phyloP scores from a whole-genome alignment of 192 early-diverging fungal species.

The Gigaspora rosea region DNA sequence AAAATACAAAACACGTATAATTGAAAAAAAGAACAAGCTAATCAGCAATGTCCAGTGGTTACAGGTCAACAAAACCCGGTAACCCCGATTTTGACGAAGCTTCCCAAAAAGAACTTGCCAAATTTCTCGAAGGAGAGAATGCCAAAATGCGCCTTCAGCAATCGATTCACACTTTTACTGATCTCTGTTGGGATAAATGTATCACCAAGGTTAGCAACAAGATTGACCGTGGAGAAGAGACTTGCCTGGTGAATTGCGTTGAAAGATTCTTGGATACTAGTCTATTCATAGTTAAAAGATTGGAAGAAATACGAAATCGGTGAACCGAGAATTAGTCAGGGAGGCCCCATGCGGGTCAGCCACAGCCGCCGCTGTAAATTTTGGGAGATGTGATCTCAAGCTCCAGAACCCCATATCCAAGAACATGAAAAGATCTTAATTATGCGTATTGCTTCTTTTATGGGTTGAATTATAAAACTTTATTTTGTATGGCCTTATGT shows the following conservation, averaged over 20 bases:
- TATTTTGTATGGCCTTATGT: too few relatives aligned
- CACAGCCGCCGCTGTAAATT: too few relatives aligned
- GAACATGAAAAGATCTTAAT: too few relatives aligned
- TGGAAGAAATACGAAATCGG: constrained; percentile 39
- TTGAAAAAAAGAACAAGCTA: too few relatives aligned
- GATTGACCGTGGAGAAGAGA: constrained; percentile 55
- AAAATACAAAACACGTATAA: too few relatives aligned
- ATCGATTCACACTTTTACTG: constrained; percentile 62
- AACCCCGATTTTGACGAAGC: constrained; percentile 52
- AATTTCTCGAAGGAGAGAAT: constrained; percentile 61
- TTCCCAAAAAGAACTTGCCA: constrained; percentile 55
- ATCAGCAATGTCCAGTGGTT: background rate
- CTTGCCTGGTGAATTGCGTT: constrained; percentile 60
- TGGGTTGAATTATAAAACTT: too few relatives aligned
- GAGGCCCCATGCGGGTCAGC: too few relatives aligned
- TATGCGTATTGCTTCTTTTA: too few relatives aligned
- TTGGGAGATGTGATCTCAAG: too few relatives aligned
- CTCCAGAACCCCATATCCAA: too few relatives aligned
- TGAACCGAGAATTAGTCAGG: too few relatives aligned
- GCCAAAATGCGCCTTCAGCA: constrained; percentile 60
- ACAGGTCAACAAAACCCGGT: background rate
- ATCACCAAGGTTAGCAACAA: constrained; percentile 56
- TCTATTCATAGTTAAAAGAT: constrained; percentile 53
- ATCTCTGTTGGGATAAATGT: constrained; percentile 73
- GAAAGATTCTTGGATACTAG: constrained; percentile 64